Base-by-base conservation (phyloP, 1,284 basidiomycete genomes). In the Bondarzewia mesenterica region DNA sequence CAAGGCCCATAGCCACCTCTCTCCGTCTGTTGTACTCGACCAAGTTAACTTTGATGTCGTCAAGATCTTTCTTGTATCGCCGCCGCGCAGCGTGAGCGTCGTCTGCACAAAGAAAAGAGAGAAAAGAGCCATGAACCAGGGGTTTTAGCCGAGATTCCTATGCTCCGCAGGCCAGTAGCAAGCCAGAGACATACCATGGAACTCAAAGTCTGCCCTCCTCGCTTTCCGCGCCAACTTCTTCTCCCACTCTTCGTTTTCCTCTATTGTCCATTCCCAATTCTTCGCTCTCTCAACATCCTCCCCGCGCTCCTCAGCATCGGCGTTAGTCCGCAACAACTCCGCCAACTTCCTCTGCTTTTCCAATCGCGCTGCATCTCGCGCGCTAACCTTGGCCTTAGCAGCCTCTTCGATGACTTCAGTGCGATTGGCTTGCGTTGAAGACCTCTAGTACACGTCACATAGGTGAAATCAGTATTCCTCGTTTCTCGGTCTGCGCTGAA, bases 161-260 rank as follows among this genome's bases (percentile, higher is more conserved):
- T n/a, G n/a, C n/a, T n/a, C n/a, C n/a, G n/a, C n/a, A n/a, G n/a
- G 20, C 16, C 44, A 52, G 44, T 55, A 58, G 15, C 36, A 67
- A 37, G 51, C 41, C 54, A 53, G 6, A 6, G 21, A 65, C 77
- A 57, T 54, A 82, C 85, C 85, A 58, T 89, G 82, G 57, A 89
- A 90, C 60, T 88, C 83, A 55, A 82, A 87, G 63, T 93, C 88
- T 16, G 80, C 85, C 58, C 84, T 75, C 62, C 86, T 73, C 50
- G 76, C 75, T 64, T 89, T 91, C 56, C 83, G 66, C 32, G 80
- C 82, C 55, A 80, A 66, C 68, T 93, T 93, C 71, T 87, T 87
- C 71, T 94, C 91, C 95, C 94, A 94, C 53, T 79, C 70, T 58
- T 97, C 92, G 58, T 93, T 94, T 67, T 96, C 92, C 69, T 96